phyloP scores from a whole-genome alignment of 352 stramenopile genomes.

The Pythium periplocum region DNA sequence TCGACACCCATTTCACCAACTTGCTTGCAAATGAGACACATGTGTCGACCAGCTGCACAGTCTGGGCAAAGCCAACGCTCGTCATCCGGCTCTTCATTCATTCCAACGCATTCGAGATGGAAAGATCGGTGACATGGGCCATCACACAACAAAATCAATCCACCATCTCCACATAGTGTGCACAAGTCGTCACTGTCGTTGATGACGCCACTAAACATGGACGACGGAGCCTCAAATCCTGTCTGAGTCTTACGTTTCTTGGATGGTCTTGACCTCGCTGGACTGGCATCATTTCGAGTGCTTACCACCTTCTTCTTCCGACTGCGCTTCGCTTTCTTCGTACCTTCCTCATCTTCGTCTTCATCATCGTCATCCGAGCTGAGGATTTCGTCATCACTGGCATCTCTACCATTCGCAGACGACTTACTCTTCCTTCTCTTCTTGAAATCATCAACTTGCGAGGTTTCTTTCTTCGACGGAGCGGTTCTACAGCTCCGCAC shows the following conservation, averaged over 20 bases:
- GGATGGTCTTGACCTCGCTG: slow-evolving; percentile 11
- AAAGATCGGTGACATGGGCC: slow-evolving; percentile 91
- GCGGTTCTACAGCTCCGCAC: slow-evolving; percentile 66
- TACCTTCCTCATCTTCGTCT: slow-evolving; percentile 18
- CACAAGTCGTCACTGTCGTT: slow-evolving; percentile 90
- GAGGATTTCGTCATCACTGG: slow-evolving; percentile 27
- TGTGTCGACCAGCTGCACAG: slow-evolving; percentile 84
- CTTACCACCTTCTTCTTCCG: slow-evolving; percentile 29
- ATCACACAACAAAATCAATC: slow-evolving; percentile 89
- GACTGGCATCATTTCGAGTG: slow-evolving; percentile 4
- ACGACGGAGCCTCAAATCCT: slow-evolving; percentile 8
- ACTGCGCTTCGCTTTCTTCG: slow-evolving; percentile 29
- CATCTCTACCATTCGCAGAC: slow-evolving; percentile 2
- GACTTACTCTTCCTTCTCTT: slow-evolving; percentile 27
- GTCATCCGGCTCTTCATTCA: slow-evolving; percentile 76
- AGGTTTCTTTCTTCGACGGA: slow-evolving; percentile 25
- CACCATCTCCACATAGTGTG: slow-evolving; percentile 88
- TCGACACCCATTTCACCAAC: slow-evolving; percentile 86
- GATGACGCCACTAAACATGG: slow-evolving; percentile 53
- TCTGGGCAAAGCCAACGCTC: slow-evolving; percentile 90
- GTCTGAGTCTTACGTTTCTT: slow-evolving; percentile 25
- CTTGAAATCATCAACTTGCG: slow-evolving; percentile 4
- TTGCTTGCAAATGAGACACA: slow-evolving; percentile 90
- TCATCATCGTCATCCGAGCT: slow-evolving; percentile 35
- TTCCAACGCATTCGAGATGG: slow-evolving; percentile 89